Conservation (phyloP, 2,329 filamentous ascomycete species). For the Botrytis byssoidea region DNA sequence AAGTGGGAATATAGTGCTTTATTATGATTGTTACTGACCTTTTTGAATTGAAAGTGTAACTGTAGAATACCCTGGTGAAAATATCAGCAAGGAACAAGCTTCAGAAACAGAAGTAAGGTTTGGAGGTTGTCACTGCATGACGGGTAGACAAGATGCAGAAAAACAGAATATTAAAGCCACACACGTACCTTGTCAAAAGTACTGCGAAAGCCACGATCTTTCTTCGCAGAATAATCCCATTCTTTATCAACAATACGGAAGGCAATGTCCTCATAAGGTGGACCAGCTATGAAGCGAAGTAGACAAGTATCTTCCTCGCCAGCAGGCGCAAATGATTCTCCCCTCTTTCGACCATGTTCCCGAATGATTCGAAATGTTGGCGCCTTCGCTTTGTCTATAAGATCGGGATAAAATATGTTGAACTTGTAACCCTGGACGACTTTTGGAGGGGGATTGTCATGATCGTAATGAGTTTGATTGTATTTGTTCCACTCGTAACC, state of each 20-base stretch:
- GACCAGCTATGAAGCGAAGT: constrained; percentile 91
- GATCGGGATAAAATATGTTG: constrained; percentile 98
- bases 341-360: constrained; percentile 83
- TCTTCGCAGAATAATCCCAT: constrained; percentile 97
- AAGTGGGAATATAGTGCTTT: constrained; percentile 10
- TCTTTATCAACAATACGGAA: constrained; percentile 98
- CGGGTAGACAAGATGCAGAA: background rate
- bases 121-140: constrained; percentile 14
- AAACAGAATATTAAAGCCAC: constrained; percentile 4
- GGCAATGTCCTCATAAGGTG: constrained; percentile 94
- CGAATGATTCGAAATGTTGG: constrained; percentile 95
- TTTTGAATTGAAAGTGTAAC: constrained; percentile 98
- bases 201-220: constrained; percentile 90
- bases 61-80: constrained; percentile 77
- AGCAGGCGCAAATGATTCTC: constrained; percentile 88
- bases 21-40: constrained; percentile 55
- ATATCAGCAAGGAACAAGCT: constrained; percentile 35
- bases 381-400: constrained; percentile 91
- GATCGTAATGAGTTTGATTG: constrained; percentile 99
- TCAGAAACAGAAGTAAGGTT: constrained; percentile 1
- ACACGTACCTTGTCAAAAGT: constrained; percentile 89
- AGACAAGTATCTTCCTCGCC: constrained; percentile 97
- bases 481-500: constrained; percentile 99
- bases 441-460: constrained; percentile 95
- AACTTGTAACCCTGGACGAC: constrained; percentile 99